Evolutionary conservation across 2,329 filamentous ascomycete genomes (phyloP).

Genomic region (Cytospora piceicola): DNA sequence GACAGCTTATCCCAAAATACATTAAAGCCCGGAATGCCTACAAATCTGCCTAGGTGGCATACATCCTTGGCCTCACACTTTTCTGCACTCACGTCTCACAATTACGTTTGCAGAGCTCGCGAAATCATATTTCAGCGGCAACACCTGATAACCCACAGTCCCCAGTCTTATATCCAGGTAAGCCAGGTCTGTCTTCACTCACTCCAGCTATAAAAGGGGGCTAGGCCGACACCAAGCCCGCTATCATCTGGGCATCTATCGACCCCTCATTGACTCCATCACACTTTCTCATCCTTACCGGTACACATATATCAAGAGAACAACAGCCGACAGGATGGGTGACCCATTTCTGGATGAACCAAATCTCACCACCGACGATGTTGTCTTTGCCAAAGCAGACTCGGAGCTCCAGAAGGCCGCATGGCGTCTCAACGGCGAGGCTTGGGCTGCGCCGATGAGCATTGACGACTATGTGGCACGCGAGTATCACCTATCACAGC

Average conservation of each 20-base stretch:
- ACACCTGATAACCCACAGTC: constrained; percentile 32
- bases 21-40: neutral
- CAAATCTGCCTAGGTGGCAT: neutral
- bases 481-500: constrained; percentile 36
- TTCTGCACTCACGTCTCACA: neutral
- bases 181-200: constrained; percentile 23
- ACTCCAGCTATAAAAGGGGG: constrained; percentile 19
- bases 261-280: neutral
- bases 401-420: constrained; percentile 37
- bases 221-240: constrained; percentile 8
- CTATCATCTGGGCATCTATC: neutral
- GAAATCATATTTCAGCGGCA: constrained; percentile 30
- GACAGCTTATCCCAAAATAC: neutral
- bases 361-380: constrained; percentile 33
- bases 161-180: constrained; percentile 19
- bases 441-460: constrained; percentile 39
- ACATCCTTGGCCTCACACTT: neutral
- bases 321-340: constrained; percentile 10
- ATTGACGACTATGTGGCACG: constrained; percentile 38
- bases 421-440: constrained; percentile 39
- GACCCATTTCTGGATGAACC: constrained; percentile 30
- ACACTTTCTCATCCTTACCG: neutral
- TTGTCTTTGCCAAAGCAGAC: constrained; percentile 38
- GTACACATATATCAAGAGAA: neutral
- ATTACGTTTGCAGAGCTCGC: constrained; percentile 14